Evolutionary conservation across 768 basidiomycete genomes (phyloP).

Genomic region (Naematelia aurantialba): DNA sequence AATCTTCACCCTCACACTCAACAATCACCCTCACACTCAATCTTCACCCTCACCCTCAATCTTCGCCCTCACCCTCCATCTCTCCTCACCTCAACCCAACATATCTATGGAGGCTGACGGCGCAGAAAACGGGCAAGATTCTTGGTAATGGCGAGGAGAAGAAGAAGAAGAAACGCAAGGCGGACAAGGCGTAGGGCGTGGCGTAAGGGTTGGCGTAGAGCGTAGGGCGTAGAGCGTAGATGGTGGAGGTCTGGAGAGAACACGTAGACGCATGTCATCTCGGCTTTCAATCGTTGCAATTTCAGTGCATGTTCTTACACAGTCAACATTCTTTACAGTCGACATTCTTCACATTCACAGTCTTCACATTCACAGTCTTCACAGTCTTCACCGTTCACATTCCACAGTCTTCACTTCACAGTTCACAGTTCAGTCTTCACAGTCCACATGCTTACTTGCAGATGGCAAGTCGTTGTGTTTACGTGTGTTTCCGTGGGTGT

Average conservation of each 20-base stretch:
- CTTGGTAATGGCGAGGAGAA: conserved; percentile 27
- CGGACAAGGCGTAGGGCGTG: conserved; percentile 14
- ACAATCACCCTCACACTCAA: background rate
- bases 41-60: background rate
- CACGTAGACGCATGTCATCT: conserved; percentile 1
- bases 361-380: too few relatives aligned
- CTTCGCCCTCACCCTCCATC: background rate
- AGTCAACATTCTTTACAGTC: too few relatives aligned
- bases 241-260: background rate
- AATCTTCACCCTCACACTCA: too few relatives aligned
- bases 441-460: too few relatives aligned
- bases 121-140: conserved; percentile 35
- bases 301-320: background rate
- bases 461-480: too few relatives aligned
- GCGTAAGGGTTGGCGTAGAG: background rate
- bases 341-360: too few relatives aligned
- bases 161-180: conserved; percentile 47
- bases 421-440: too few relatives aligned
- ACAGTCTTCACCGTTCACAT: too few relatives aligned
- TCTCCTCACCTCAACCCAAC: background rate
- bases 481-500: too few relatives aligned
- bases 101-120: conserved; percentile 1
- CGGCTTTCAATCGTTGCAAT: background rate
- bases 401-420: too few relatives aligned
- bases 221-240: background rate